Conservation (phyloP, 352 stramenopile species). For the Pythium volutum region DNA sequence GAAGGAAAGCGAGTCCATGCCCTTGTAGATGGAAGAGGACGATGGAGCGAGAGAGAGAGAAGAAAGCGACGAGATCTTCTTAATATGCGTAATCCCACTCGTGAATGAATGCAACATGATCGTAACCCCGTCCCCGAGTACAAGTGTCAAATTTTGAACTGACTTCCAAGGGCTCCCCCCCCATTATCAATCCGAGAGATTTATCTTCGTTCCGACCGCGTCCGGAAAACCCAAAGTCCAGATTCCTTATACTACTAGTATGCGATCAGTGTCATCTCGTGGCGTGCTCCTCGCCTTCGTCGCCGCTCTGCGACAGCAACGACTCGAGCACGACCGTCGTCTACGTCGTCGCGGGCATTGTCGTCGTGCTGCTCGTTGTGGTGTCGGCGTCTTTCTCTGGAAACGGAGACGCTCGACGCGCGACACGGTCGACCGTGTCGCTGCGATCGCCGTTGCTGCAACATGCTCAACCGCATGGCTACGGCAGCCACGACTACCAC, state of each 20-base stretch:
- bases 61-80: background rate
- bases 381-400: constrained; percentile 50
- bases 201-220: too few species aligned
- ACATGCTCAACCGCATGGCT: background rate
- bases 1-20: too few species aligned
- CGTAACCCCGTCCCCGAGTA: too few species aligned
- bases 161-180: too few species aligned
- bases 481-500: constrained; percentile 1
- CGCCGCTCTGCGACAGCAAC: constrained; percentile 9
- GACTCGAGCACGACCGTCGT: constrained; percentile 41
- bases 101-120: too few species aligned
- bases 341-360: constrained; percentile 54
- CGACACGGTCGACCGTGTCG: constrained; percentile 2
- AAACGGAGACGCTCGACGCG: constrained; percentile 31
- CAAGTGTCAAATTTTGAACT: too few species aligned
- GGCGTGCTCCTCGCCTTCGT: background rate
- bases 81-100: too few species aligned
- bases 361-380: constrained; percentile 48
- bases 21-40: background rate
- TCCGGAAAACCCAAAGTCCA: too few species aligned
- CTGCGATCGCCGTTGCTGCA: constrained; percentile 2
- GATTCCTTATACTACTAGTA: too few species aligned
- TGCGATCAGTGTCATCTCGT: background rate
- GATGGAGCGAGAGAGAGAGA: background rate
- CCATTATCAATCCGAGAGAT: too few species aligned